A percentile compares a stretch with the other conserved stretches of the same genome.
These are phyloP conservation scores for Backusella macrospora DNA, from an alignment of 192 early-diverging fungal genomes.

Conservation along the genomic window DNA sequence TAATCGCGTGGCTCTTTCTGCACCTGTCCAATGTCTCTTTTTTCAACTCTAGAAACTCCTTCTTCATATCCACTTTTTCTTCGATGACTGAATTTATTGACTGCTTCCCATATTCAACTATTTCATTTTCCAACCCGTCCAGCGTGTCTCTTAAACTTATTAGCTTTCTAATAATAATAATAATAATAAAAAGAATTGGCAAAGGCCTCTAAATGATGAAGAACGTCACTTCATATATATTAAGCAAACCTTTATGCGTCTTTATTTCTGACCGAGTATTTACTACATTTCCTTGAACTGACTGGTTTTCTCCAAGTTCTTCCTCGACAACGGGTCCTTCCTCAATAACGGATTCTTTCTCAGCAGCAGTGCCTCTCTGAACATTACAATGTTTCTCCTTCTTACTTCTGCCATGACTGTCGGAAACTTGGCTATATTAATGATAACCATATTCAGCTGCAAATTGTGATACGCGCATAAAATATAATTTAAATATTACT, in stretches of 20 bases:
- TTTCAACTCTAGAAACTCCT: slow-evolving; percentile 16
- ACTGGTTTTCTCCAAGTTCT: slow-evolving; percentile 12
- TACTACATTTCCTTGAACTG: slow-evolving; percentile 15
- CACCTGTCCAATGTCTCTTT: slow-evolving; percentile 14
- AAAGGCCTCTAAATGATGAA: slow-evolving; percentile 11
- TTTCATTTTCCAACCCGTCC: slow-evolving; percentile 10
- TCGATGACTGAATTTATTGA: slow-evolving; percentile 11
- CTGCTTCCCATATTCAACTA: slow-evolving; percentile 15
- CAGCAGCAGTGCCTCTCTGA: slow-evolving; percentile 12
- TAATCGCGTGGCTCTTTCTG: slow-evolving; percentile 9
- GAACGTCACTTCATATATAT: slow-evolving; percentile 17
- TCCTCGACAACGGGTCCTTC: too few species aligned
- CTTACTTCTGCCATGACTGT: slow-evolving; percentile 18
- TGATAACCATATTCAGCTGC: slow-evolving; percentile 15
- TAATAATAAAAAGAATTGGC: not conserved
- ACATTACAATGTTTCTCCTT: slow-evolving; percentile 13
- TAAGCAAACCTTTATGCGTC: slow-evolving; percentile 13
- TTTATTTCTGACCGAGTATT: slow-evolving; percentile 9
- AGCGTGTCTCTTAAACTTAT: slow-evolving; percentile 3
- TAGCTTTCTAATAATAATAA: slow-evolving; percentile 6
- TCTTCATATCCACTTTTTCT: slow-evolving; percentile 17
- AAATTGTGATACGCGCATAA: slow-evolving; percentile 18
- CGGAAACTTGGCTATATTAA: slow-evolving; percentile 11
- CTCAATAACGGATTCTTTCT: slow-evolving; percentile 1
- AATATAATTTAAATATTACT: slow-evolving; percentile 18